phyloP scores from a whole-genome alignment of 2,329 filamentous ascomycete genomes.

The Talaromyces albobiverticillius region DNA sequence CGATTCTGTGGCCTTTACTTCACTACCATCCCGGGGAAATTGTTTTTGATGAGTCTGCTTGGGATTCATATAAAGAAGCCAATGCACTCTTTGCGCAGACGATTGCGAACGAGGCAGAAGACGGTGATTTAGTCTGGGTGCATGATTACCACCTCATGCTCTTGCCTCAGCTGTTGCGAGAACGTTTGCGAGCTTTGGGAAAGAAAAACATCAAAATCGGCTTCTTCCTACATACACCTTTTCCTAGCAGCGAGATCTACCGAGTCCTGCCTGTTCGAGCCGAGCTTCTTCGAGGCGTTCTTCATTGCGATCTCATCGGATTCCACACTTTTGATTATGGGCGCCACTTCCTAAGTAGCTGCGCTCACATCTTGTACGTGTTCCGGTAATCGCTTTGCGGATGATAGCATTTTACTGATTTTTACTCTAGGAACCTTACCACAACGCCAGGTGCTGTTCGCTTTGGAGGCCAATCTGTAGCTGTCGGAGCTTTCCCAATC shows the following conservation, averaged over 20 bases:
- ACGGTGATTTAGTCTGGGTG: slow-evolving; percentile 95
- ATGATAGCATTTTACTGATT: slow-evolving; percentile 14
- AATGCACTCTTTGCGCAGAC: slow-evolving; percentile 89
- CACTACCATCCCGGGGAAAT: slow-evolving; percentile 99
- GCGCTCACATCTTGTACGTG: slow-evolving; percentile 81
- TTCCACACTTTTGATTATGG: slow-evolving; percentile 99
- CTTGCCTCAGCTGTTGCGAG: slow-evolving; percentile 88
- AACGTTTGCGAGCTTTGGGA: slow-evolving; percentile 69
- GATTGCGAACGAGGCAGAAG: slow-evolving; percentile 80
- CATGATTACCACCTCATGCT: slow-evolving; percentile 99
- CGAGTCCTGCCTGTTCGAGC: slow-evolving; percentile 91
- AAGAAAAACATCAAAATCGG: slow-evolving; percentile 96
- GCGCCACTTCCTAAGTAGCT: slow-evolving; percentile 94
- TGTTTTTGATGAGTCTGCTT: slow-evolving; percentile 92
- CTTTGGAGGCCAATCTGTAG: slow-evolving; percentile 82
- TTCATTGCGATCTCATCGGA: slow-evolving; percentile 92
- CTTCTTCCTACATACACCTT: slow-evolving; percentile 97
- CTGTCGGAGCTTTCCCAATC: slow-evolving; percentile 93
- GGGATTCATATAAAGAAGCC: slow-evolving; percentile 89
- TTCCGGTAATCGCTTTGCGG: neutral
- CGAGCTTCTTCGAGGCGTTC: slow-evolving; percentile 77
- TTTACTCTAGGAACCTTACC: slow-evolving; percentile 37
- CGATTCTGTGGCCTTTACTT: slow-evolving; percentile 97
- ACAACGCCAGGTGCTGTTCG: slow-evolving; percentile 94
- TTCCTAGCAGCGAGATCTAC: slow-evolving; percentile 96